phyloP scores from a whole-genome alignment of 2,329 filamentous ascomycete genomes.

The Penicillium sp. region DNA sequence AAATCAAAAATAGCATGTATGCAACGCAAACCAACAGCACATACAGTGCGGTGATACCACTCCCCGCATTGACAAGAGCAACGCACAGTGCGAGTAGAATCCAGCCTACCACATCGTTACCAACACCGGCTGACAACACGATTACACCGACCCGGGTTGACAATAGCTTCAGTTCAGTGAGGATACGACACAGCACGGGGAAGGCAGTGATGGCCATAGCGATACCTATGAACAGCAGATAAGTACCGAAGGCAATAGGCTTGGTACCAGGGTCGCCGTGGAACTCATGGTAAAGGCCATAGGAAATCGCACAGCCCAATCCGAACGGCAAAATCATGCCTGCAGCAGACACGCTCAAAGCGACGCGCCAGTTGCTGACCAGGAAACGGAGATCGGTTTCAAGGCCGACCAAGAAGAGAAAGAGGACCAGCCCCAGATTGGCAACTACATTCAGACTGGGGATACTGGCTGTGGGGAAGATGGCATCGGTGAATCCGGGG shows the following conservation, averaged over 20 bases:
- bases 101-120: slow-evolving; percentile 91
- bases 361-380: slow-evolving; percentile 75
- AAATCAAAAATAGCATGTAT: slow-evolving; percentile 74
- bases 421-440: slow-evolving; percentile 79
- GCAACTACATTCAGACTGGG: slow-evolving; percentile 74
- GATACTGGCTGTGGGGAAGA: slow-evolving; percentile 75
- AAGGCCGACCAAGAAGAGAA: slow-evolving; percentile 82
- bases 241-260: slow-evolving; percentile 61
- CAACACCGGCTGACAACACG: slow-evolving; percentile 83
- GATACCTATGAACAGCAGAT: slow-evolving; percentile 81
- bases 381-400: slow-evolving; percentile 82
- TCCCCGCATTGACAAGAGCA: slow-evolving; percentile 83
- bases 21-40: slow-evolving; percentile 74
- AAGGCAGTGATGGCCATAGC: slow-evolving; percentile 89
- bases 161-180: slow-evolving; percentile 86
- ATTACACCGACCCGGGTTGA: slow-evolving; percentile 81
- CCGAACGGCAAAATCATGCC: slow-evolving; percentile 84
- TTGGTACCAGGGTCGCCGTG: slow-evolving; percentile 55
- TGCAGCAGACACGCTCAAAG: slow-evolving; percentile 71
- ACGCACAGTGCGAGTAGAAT: slow-evolving; percentile 90
- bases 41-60: slow-evolving; percentile 78
- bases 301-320: slow-evolving; percentile 75
- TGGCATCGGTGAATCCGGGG: slow-evolving; percentile 70
- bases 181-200: slow-evolving; percentile 87
- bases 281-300: slow-evolving; percentile 76